phyloP scores from a whole-genome alignment of 23 red algal species.

The Gracilariopsis chorda region DNA sequence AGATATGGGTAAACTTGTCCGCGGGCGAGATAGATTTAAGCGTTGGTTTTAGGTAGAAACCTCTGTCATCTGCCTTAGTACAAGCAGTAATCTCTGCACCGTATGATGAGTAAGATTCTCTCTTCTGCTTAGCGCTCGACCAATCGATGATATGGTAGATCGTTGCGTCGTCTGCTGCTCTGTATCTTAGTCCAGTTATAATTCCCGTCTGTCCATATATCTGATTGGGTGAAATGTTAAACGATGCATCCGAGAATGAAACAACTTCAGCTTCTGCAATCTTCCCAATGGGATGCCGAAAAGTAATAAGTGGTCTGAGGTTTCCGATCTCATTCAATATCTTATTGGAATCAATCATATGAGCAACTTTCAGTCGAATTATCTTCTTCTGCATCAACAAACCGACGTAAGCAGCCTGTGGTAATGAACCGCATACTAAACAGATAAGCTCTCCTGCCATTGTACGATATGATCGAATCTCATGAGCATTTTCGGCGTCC shows the following conservation, averaged over 20 bases:
- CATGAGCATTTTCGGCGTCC: background rate
- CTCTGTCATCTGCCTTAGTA: background rate
- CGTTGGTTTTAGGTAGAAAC: background rate
- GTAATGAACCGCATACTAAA: background rate
- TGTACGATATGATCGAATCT: background rate
- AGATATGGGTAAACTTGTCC: background rate
- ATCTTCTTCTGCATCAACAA: background rate
- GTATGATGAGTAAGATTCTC: background rate
- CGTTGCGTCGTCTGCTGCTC: background rate
- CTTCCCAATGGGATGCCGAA: background rate
- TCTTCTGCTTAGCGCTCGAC: background rate
- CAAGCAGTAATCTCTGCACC: background rate
- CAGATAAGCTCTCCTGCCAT: background rate
- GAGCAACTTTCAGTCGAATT: background rate
- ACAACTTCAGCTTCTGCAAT: background rate
- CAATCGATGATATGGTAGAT: background rate
- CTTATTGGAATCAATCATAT: background rate
- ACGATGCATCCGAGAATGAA: background rate
- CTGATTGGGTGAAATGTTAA: background rate
- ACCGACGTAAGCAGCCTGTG: constrained; percentile 3
- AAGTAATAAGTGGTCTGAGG: background rate
- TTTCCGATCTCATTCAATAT: background rate
- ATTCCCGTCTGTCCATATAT: background rate
- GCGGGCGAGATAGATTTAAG: background rate
- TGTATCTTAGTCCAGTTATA: background rate